phyloP scores from a whole-genome alignment of 2,329 filamentous ascomycete genomes.

The Raffaelea albimanens region DNA sequence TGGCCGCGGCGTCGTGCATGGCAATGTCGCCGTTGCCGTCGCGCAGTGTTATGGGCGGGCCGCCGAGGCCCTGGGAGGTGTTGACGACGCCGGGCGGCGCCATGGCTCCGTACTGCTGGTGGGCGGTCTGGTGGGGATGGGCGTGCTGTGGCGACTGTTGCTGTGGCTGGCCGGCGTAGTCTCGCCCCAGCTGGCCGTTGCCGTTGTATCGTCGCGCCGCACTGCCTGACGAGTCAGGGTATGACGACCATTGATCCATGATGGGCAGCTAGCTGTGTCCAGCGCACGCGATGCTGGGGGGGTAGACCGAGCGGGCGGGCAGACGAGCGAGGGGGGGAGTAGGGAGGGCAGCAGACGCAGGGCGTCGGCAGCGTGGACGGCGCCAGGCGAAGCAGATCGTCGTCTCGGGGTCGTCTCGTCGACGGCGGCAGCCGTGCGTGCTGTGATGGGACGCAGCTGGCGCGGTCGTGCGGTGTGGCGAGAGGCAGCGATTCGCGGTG shows the following conservation, averaged over 20 bases:
- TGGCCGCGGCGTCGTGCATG: constrained; percentile 65
- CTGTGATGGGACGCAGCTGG: too few species aligned
- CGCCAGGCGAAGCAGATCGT: too few species aligned
- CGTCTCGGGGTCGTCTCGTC: too few species aligned
- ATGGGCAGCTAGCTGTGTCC: constrained; percentile 5
- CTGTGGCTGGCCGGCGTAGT: constrained; percentile 15
- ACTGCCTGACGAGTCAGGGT: constrained; percentile 53
- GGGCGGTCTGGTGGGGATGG: constrained; percentile 13
- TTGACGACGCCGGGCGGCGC: constrained; percentile 9
- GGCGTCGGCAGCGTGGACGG: too few species aligned
- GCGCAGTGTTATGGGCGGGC: constrained; percentile 43
- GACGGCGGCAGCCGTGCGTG: too few species aligned
- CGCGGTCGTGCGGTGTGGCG: too few species aligned
- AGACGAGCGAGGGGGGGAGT: too few species aligned
- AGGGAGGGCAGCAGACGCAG: too few species aligned
- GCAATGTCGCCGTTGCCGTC: constrained; percentile 67
- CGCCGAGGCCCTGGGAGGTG: constrained; percentile 32
- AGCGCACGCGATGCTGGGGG: neutral
- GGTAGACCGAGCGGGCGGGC: neutral
- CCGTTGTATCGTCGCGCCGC: constrained; percentile 55
- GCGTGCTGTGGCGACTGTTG: constrained; percentile 14
- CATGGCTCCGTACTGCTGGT: constrained; percentile 18
- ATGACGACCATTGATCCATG: constrained; percentile 59
- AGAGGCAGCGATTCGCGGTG: too few species aligned
- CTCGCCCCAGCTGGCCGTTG: constrained; percentile 22